Evolutionary conservation across 164 flowering plant species (phyloP), one percentile per base, ranked within the genome.

Genomic region (Aristolochia fimbriata): DNA sequence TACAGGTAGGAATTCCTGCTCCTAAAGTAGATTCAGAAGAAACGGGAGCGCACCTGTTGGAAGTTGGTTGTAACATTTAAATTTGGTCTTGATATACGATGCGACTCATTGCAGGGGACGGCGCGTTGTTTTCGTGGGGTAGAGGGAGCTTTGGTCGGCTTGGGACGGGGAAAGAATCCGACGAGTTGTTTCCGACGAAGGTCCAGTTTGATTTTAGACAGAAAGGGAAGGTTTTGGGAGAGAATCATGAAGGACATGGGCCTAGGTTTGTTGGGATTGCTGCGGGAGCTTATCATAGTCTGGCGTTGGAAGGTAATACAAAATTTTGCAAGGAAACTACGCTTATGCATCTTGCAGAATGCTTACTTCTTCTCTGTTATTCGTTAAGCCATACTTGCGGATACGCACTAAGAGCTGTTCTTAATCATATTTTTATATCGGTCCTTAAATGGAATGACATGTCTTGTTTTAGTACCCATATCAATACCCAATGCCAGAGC

Each of bases 271-370:
- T 88, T 11, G 91, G 73, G 11, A 66, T 91, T 60, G 82, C 95
- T 66, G 87, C 98, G 64, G 98, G 98, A 59, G 87, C 91, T 68
- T 91, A 91, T 71, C 98, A 91, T 64, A 88, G 89, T 78, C 82
- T 88, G 54, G 96, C 96, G 53, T 82, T 91, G 66, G 76, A 83
- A 70, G 94, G 94, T 87, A 31, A 16, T 37, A 3, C 9, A 10
- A 10, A 37, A 5, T 37, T 37, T 3, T 37, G 43, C 1, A 10
- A 37, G 43, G 7, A 37, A 37, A 37, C 43, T 6, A 10, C 9
- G 12, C 8, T 10, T 10, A 5, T 37, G 43, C 43, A 37, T 37
- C 12, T 37, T 37, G 43, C 12, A 37, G 43, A 37, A 5, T 37
- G 11, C 43, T 37, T 37, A 37, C 43, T 3, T 37, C 43, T 37